Conservation (phyloP, 2,329 filamentous ascomycete genomes). For the Fusarium proliferatum region DNA sequence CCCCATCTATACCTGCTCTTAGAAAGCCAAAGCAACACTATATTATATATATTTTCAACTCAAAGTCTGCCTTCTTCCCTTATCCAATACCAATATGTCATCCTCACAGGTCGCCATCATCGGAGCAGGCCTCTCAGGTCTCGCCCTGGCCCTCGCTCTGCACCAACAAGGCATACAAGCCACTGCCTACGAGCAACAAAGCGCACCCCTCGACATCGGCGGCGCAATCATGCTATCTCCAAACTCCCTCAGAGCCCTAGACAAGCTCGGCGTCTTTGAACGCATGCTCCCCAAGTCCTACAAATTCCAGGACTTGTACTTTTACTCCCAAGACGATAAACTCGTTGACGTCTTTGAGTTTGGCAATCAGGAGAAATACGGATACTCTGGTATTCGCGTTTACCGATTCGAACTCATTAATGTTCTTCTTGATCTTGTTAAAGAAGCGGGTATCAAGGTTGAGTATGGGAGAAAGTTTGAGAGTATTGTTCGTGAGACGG, state of each 20-base stretch:
- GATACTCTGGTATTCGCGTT: slow-evolving; percentile 65
- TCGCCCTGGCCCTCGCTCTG: slow-evolving; percentile 65
- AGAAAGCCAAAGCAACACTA: rapidly evolving
- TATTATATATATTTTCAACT: too few relatives aligned
- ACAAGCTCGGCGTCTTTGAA: slow-evolving; percentile 60
- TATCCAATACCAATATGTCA: slow-evolving; percentile 1
- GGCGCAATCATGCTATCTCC: slow-evolving; percentile 70
- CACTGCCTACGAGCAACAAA: slow-evolving; percentile 63
- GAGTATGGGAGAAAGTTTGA: slow-evolving; percentile 61
- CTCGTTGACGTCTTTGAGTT: slow-evolving; percentile 59
- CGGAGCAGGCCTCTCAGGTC: slow-evolving; percentile 57
- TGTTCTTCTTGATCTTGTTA: slow-evolving; percentile 56
- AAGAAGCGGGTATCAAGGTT: slow-evolving; percentile 54
- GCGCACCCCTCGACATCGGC: slow-evolving; percentile 58
- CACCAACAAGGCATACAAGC: slow-evolving; percentile 61
- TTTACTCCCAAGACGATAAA: slow-evolving; percentile 51
- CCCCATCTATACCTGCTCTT: rapidly evolving
- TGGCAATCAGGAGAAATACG: slow-evolving; percentile 59
- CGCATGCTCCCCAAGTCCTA: slow-evolving; percentile 58
- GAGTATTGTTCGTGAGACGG: slow-evolving; percentile 54
- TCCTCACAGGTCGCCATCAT: slow-evolving; percentile 45
- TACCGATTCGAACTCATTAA: slow-evolving; percentile 64
- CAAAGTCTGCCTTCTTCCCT: rapidly evolving
- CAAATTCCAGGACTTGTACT: slow-evolving; percentile 63
- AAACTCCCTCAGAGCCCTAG: slow-evolving; percentile 66